phyloP scores from a whole-genome alignment of 2,329 filamentous ascomycete species.

The Hymenoscyphus fraxineus region DNA sequence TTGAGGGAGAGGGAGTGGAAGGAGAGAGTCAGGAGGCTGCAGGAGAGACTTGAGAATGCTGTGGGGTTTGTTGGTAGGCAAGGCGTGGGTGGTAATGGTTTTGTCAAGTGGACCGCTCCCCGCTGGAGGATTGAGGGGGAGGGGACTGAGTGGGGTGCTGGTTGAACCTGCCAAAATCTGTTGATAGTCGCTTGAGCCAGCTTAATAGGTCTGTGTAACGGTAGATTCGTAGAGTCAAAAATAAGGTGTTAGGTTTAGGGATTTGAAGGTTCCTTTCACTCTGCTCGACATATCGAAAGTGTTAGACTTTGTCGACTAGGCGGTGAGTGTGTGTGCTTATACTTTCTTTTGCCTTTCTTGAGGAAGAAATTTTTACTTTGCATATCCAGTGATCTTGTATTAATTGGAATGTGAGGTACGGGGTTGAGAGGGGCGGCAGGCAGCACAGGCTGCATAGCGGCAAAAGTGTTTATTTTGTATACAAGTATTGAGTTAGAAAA shows the following conservation, averaged over 20 bases:
- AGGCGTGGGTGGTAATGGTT: not conserved
- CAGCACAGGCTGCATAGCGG: no score
- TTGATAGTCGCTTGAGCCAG: no score
- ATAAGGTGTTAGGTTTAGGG: no score
- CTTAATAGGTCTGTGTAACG: no score
- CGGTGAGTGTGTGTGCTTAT: not conserved
- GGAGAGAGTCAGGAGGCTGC: not conserved
- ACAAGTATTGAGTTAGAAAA: not conserved
- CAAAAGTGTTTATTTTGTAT: not conserved
- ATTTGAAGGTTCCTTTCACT: not conserved
- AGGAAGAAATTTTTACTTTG: not conserved
- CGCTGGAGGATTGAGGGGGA: conserved; percentile 1
- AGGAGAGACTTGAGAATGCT: not conserved
- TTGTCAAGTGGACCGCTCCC: not conserved
- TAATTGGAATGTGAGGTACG: not conserved
- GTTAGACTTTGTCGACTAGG: not conserved
- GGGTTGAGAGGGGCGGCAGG: not conserved
- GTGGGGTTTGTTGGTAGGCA: not conserved
- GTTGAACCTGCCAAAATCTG: not conserved
- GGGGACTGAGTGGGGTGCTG: not conserved
- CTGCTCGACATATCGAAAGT: not conserved
- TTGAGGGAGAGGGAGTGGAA: not conserved
- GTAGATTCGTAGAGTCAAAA: no score
- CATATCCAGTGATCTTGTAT: not conserved
- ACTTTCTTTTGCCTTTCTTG: not conserved